A percentile compares a stretch with the other conserved stretches of the same genome.
Evolutionary conservation across 2,329 filamentous ascomycete genomes (phyloP).

Genomic region (Helicocarpus griseus): DNA sequence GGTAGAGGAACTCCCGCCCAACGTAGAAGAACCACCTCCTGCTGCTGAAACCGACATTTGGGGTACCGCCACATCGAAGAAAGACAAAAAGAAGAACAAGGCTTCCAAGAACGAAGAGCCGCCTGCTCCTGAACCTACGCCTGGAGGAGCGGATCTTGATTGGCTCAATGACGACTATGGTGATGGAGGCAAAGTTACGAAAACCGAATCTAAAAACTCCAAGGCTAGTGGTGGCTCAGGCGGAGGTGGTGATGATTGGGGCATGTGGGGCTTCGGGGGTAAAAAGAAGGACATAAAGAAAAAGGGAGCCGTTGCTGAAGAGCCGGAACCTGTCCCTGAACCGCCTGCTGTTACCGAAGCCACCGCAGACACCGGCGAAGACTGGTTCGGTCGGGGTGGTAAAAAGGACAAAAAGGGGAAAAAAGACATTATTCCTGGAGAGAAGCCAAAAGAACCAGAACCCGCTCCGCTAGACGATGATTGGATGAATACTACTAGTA

Average conservation of each 20-base stretch:
- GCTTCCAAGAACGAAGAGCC: conserved; percentile 10
- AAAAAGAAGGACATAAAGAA: conserved; percentile 24
- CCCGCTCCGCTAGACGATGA: conserved; percentile 12
- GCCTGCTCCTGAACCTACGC: conserved; percentile 6
- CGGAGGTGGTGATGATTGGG: conserved; percentile 12
- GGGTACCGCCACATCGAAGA: conserved; percentile 18
- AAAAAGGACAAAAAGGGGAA: conserved; percentile 37
- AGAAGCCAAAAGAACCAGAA: conserved; percentile 19
- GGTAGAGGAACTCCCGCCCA: conserved; percentile 8
- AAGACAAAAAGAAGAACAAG: conserved; percentile 25
- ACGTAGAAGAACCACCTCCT: conserved; percentile 15
- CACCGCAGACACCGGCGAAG: conserved; percentile 25
- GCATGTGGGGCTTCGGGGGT: conserved; percentile 24
- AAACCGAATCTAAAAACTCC: conserved; percentile 18
- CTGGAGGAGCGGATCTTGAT: conserved; percentile 22
- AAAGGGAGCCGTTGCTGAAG: conserved; percentile 22
- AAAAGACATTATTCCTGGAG: conserved; percentile 29
- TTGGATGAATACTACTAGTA: conserved; percentile 7
- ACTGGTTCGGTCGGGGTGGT: conserved; percentile 24
- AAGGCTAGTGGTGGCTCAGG: background rate
- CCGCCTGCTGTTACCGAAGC: conserved; percentile 19
- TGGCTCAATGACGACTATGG: conserved; percentile 6
- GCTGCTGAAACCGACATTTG: conserved; percentile 23
- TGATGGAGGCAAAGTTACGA: conserved; percentile 14
- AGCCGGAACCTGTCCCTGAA: conserved; percentile 20